Base-by-base conservation (phyloP, 2,329 filamentous ascomycete genomes). In the Teratosphaeria gauchensis region DNA sequence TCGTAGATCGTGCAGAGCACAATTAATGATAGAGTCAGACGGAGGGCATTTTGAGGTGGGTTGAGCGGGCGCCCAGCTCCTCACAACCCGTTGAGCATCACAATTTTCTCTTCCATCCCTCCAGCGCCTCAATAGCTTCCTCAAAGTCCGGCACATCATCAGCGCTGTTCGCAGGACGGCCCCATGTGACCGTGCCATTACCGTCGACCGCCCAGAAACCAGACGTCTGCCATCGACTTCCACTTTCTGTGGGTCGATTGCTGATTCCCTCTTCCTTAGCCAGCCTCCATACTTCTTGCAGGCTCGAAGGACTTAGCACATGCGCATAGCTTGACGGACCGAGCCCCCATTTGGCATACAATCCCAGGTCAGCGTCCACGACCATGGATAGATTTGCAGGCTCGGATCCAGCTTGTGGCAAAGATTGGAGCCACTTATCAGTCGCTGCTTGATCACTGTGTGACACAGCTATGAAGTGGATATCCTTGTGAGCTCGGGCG, bases 341-440 rank as follows among this genome's bases (percentile, higher is more conserved):
- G 2, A 90, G 74, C 0, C 87, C 87, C 84, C 85, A 89, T 58
- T 77, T 75, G 2, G 81, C 81, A 68, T 87, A 89, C 3, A 84
- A 70, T 59, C 83, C 77, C 55, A 85, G 77, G 53, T 80, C 75
- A 14, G 79, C 72, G 71, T 90, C 86, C 32, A 85, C 76, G 6
- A 89, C 68, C 2, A 90, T 74, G 3, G 80, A 70, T 2, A 84
- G 76, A 56, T 83, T 77, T 74, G 80, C 82, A 30, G 80, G 80
- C 57, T 82, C 83, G 63, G 78, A 80, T 14, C 83, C 77, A 21
- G 59, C 60, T 55, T 71, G 61, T 3, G 66, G 65, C 2, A 71
- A 58, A 9, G 64, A 64, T 33, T 80, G 75, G 24, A 85, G 72
- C 84, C 84, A 86, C 53, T 74, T 75, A 57, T 84, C 77, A 0